Evolutionary conservation across 2,329 filamentous ascomycete species (phyloP), one percentile per base, ranked within the genome.

Genomic region (Dactylellina drechsleri): DNA sequence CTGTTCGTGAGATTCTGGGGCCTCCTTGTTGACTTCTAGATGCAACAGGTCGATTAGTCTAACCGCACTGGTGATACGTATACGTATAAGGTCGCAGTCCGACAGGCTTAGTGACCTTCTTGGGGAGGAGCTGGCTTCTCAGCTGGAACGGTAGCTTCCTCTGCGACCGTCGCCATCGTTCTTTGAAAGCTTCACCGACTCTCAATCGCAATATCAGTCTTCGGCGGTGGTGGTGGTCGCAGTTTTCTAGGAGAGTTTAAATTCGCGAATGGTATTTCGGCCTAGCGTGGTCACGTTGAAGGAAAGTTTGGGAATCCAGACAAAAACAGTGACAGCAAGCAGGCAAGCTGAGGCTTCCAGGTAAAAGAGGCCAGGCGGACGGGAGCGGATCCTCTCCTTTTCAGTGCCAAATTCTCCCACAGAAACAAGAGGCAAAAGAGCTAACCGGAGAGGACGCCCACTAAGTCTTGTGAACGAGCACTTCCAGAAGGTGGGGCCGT

Each of bases 371-470:
- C 45, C 70, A 58, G 70, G 28, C 70, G 57, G 71, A 68, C 64
- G 64, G 71, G 64, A 75, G 71, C 71, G 71, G 71, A 75, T 75
- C 71, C 71, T 68, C 71, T 75, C 71, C 71, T 65, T 75, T 75
- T 75, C 65, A 75, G 64, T 67, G 64, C 59, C 71, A 62, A 71
- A 53, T 73, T 49, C 56, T 58, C 43, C 31, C 61, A 66, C 47
- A 41, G 43, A 53, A 20, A 65, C 50, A 8, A 45, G 47, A 59
- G 60, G 53, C 57, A 66, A 57, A 62, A 53, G 31, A 41, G 50
- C 61, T 65, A 71, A 47, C 66, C 58, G 47, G 65, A 45, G 31
- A 36, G 59, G 45, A 60, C 64, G 40, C 53, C 59, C 53, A 59
- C 56, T 28, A 66, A 57, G 50, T 66, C 61, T 59, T 61, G 60